Evolutionary conservation across 306 rosid genomes (phyloP), one percentile per base, ranked within the genome.

Genomic region (Dalbergia cultrata): DNA sequence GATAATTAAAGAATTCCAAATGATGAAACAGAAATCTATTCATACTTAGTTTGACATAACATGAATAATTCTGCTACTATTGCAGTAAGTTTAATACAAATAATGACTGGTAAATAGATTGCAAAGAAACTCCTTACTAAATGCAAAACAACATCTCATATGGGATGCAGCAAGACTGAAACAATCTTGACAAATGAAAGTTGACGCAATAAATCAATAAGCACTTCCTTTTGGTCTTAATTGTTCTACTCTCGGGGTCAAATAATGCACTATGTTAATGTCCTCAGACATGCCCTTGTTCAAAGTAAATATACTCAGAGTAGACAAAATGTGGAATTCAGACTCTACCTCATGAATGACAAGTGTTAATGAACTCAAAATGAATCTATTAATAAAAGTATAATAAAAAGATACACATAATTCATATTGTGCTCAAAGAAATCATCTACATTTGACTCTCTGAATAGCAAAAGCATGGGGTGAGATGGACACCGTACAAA

Each of bases 1-100:
- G 72, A 56, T 47, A 31, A 57, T 69, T 31, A 8, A 17, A 49
- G n/a, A 59, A 79, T 31, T 75, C 53, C 75, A 33, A 61, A 26
- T 0, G 5, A 44, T 16, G 17, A 80, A 63, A n/a, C 43, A 34
- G 43, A 70, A 71, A 35, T 50, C 35, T 19, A 50, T 52, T 50
- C 43, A 47, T 39, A 26, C 77, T 60, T 37, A 37, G 67, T 60
- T 10, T 60, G 53, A 76, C 73, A 75, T 21, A 17, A 33, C 35
- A 67, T 13, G 17, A 67, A 56, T 54, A 75, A 53, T 75, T 63
- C 31, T 41, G 61, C 11, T 11, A 21, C 33, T 54, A 66, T 34
- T 16, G 34, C 73, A 13, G 21, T 11, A 47, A 44, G 47, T 41
- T 16, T 26, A 80, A 54, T 64, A 26, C 31, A 26, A 26, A 26